Percentiles rank a stretch among this genome's conserved stretches.
phyloP scores from a whole-genome alignment of 2,329 filamentous ascomycete species.

The Fusarium liriodendri region DNA sequence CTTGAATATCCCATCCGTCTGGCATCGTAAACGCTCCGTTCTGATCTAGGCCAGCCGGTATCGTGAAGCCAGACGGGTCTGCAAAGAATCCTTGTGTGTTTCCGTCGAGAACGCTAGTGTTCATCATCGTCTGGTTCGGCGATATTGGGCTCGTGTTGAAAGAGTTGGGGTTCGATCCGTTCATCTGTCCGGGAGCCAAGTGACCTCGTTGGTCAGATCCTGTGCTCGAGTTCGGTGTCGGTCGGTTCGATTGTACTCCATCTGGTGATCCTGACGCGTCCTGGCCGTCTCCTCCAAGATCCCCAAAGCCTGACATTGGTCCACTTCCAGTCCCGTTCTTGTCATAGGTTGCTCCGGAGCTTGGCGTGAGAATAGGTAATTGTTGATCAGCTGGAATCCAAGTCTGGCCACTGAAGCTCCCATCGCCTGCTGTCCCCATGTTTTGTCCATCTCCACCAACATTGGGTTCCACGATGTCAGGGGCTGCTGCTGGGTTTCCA shows the following conservation, averaged over 20 bases:
- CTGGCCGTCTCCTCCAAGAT: slow-evolving; percentile 57
- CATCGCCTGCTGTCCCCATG: slow-evolving; percentile 34
- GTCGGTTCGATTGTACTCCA: slow-evolving; percentile 62
- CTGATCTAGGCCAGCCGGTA: slow-evolving; percentile 39
- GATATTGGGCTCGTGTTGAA: slow-evolving; percentile 65
- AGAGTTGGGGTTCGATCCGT: slow-evolving; percentile 56
- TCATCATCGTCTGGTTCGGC: slow-evolving; percentile 55
- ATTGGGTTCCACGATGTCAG: slow-evolving; percentile 54
- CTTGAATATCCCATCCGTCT: slow-evolving; percentile 58
- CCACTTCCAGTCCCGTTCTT: slow-evolving; percentile 45
- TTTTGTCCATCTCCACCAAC: slow-evolving; percentile 40
- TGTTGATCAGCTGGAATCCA: slow-evolving; percentile 57
- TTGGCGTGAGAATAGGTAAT: slow-evolving; percentile 51
- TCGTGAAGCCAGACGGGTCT: slow-evolving; percentile 52
- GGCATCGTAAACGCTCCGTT: slow-evolving; percentile 55
- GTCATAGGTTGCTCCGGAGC: slow-evolving; percentile 49
- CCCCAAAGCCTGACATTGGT: slow-evolving; percentile 53
- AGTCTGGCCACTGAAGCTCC: slow-evolving; percentile 44
- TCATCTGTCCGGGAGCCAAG: slow-evolving; percentile 47
- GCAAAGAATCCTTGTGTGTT: slow-evolving; percentile 54
- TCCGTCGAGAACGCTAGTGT: slow-evolving; percentile 51
- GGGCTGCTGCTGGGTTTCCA: slow-evolving; percentile 52
- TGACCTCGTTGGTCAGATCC: slow-evolving; percentile 46
- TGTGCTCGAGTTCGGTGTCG: slow-evolving; percentile 68
- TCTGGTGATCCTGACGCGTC: slow-evolving; percentile 63